Conservation (phyloP, 2,329 filamentous ascomycete genomes). For the Kalmusia sp. region DNA sequence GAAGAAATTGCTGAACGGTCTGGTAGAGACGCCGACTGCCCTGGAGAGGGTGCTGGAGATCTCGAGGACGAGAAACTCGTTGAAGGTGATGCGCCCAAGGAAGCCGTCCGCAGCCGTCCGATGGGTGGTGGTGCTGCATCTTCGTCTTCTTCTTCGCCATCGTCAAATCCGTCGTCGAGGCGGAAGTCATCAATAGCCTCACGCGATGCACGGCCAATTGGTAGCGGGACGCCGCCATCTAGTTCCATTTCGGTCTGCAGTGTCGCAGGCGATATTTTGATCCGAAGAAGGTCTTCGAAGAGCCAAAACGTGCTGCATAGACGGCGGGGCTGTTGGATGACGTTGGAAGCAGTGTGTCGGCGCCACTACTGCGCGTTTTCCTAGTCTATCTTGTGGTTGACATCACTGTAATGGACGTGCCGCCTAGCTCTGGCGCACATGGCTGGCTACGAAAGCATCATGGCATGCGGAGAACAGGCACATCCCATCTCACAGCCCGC, state of each 20-base stretch:
- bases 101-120: constrained; percentile 9
- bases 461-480: background rate
- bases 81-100: constrained; percentile 1
- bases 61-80: background rate
- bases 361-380: background rate
- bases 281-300: background rate
- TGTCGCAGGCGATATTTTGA: constrained; percentile 1
- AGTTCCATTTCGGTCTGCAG: constrained; percentile 13
- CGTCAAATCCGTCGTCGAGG: background rate
- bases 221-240: constrained; percentile 16
- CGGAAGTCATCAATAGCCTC: constrained; percentile 3
- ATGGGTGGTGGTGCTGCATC: background rate
- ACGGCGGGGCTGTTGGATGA: constrained; percentile 8
- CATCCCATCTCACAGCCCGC: background rate
- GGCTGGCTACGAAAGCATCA: background rate
- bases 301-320: background rate
- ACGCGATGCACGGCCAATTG: constrained; percentile 23
- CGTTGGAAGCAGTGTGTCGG: constrained; percentile 2
- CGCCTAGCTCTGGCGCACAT: background rate
- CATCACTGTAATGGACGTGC: constrained; percentile 2
- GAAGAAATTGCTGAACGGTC: background rate
- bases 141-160: background rate
- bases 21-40: background rate
- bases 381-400: constrained; percentile 6
- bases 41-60: background rate